phyloP scores from a whole-genome alignment of 163 green algal species.

The Chlorella variabilis region DNA sequence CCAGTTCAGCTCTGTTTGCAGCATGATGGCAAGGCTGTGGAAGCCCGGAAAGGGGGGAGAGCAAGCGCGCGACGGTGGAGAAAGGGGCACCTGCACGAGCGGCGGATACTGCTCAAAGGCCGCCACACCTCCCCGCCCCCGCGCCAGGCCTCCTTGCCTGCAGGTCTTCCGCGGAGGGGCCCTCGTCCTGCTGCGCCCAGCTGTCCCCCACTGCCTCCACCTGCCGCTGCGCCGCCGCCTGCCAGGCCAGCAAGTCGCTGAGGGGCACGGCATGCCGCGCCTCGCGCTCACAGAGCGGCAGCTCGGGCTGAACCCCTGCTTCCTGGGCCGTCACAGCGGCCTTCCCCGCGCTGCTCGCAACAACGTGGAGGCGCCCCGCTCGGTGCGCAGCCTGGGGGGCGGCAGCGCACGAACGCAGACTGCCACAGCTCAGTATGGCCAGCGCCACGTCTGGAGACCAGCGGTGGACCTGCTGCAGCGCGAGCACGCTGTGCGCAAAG shows the following conservation, averaged over 20 bases:
- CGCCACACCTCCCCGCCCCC: too few relatives aligned
- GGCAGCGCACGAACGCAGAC: too few relatives aligned
- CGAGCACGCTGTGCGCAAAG: background rate
- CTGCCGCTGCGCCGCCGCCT: background rate
- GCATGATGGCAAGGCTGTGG: too few relatives aligned
- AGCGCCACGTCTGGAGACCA: background rate
- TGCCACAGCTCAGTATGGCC: background rate
- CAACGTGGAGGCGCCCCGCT: background rate
- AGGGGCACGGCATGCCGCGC: background rate
- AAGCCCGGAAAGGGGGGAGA: too few relatives aligned
- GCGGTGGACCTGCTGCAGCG: background rate
- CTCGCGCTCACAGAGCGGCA: conserved; percentile 44
- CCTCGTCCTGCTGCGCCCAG: conserved; percentile 33
- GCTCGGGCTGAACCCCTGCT: background rate
- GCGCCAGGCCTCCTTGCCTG: too few relatives aligned
- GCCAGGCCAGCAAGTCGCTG: conserved; percentile 29
- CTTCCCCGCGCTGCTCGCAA: background rate
- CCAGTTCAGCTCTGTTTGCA: conserved; percentile 62
- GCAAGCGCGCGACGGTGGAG: too few relatives aligned
- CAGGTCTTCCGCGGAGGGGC: conserved; percentile 45
- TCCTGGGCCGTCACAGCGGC: background rate
- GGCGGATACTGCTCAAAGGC: too few relatives aligned
- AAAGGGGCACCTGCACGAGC: too few relatives aligned
- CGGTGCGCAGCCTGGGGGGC: background rate
- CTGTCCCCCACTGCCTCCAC: conserved; percentile 13